These are phyloP conservation scores for Amanita fuliginea DNA, from an alignment of 768 basidiomycete genomes.

Conservation along the genomic window DNA sequence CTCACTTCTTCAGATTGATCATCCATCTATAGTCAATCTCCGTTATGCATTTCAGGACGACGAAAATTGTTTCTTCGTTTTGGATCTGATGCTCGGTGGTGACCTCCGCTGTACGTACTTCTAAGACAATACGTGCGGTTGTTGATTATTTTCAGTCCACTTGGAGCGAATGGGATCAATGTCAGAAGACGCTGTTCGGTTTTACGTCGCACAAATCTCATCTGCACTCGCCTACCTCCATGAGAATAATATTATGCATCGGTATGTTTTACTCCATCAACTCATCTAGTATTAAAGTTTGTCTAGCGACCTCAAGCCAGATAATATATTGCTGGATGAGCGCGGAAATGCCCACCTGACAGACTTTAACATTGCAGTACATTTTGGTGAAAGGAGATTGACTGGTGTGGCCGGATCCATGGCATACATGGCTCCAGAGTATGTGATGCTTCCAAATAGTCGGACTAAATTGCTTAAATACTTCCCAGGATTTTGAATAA, in stretches of 20 bases:
- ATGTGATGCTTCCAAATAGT: slow-evolving; percentile 12
- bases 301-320: slow-evolving; percentile 86
- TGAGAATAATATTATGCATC: slow-evolving; percentile 90
- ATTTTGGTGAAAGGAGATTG: slow-evolving; percentile 79
- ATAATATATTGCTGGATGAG: slow-evolving; percentile 95
- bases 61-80: slow-evolving; percentile 96
- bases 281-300: slow-evolving; percentile 7
- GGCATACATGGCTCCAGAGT: slow-evolving; percentile 97
- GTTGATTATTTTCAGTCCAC: slow-evolving; percentile 47
- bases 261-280: slow-evolving; percentile 37
- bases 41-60: slow-evolving; percentile 97
- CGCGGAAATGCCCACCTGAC: slow-evolving; percentile 92
- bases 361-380: slow-evolving; percentile 98
- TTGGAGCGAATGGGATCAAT: slow-evolving; percentile 71
- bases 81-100: slow-evolving; percentile 95
- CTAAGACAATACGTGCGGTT: not conserved
- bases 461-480: slow-evolving; percentile 5
- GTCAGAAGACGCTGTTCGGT: slow-evolving; percentile 69
- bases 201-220: slow-evolving; percentile 84
- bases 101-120: slow-evolving; percentile 75
- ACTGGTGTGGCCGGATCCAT: slow-evolving; percentile 95
- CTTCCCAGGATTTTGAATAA: slow-evolving; percentile 64
- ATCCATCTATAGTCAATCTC: slow-evolving; percentile 89
- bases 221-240: slow-evolving; percentile 87
- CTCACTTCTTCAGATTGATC: slow-evolving; percentile 60